These are phyloP conservation scores for Thozetella sp. DNA, from an alignment of 495 filamentous ascomycete species.

Conservation along the genomic window DNA sequence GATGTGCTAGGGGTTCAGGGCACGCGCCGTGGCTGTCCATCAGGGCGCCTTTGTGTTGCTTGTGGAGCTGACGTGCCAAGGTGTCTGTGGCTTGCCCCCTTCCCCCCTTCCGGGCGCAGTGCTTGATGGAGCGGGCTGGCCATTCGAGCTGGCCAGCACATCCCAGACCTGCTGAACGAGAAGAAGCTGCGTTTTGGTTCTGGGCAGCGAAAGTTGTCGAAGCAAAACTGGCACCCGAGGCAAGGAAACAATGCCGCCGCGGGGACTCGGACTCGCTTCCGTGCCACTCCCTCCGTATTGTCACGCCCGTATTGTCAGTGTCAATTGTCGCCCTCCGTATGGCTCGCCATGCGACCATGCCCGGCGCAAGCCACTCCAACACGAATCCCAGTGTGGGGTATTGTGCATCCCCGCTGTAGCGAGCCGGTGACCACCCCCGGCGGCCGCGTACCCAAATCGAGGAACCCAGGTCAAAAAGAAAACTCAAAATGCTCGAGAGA, in stretches of 20 bases:
- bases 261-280: not conserved
- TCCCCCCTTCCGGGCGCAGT: not conserved
- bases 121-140: no score
- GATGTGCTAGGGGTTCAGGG: not conserved
- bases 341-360: not conserved
- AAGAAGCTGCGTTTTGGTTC: not conserved
- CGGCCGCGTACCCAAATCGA: no score
- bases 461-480: no score
- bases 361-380: no score
- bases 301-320: not conserved
- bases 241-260: not conserved
- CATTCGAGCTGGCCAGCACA: no score
- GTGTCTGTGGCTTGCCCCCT: not conserved
- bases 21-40: not conserved
- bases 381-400: no score
- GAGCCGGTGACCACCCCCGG: no score
- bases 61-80: not conserved
- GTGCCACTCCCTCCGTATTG: not conserved
- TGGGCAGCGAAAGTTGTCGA: no score
- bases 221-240: not conserved
- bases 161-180: no score
- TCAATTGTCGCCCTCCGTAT: not conserved
- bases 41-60: not conserved
- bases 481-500: no score
- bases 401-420: no score